Base-by-base conservation (phyloP, 148 eudicot species). In the Cornus florida region DNA sequence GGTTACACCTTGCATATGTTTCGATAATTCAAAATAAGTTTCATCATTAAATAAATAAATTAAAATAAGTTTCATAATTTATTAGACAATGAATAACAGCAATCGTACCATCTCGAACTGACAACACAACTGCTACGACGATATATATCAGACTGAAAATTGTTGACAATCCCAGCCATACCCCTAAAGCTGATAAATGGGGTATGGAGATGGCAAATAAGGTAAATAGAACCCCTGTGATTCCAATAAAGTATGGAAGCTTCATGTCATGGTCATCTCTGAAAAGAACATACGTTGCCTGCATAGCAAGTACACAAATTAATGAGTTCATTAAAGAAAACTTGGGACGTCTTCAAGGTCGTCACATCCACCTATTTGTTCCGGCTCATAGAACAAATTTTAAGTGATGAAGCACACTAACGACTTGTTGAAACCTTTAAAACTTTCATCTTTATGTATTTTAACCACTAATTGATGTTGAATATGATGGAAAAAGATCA, bases 121-220 rank as follows among this genome's bases (percentile, higher is more conserved):
- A 80, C 75, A 97, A 90, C 48, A 79, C 90, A 78, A 94, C 71
- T 73, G 91, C 94, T 23, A 89, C 80, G 70, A 88, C 81, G 46
- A 94, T 94, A 90, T 92, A 97, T 24, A 90, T 77, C 41, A 97
- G 87, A 77, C 94, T 91, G 80, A 92, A 88, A 73, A 91, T 67
- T 35, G 98, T 91, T 28, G 98, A 94, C 75, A 94, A 84, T 79
- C 88, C 95, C 71, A 97, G 97, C 97, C 97, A 97, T 70, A 91
- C 41, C 75, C 95, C 76, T 76, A 97, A 79, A 74, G 98, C 98
- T 67, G 99, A 97, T 77, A 97, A 78, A 86, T 94, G 93, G 39
- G 99, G 97, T 72, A 92, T 79, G 33, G 91, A 87, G 71, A 94
- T 86, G 38, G 99, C 99, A 87, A 97, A 97, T 67, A 94, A 78